Evolutionary conservation across 139 green algal species (phyloP).

Genomic region (Micromonas pusilla): DNA sequence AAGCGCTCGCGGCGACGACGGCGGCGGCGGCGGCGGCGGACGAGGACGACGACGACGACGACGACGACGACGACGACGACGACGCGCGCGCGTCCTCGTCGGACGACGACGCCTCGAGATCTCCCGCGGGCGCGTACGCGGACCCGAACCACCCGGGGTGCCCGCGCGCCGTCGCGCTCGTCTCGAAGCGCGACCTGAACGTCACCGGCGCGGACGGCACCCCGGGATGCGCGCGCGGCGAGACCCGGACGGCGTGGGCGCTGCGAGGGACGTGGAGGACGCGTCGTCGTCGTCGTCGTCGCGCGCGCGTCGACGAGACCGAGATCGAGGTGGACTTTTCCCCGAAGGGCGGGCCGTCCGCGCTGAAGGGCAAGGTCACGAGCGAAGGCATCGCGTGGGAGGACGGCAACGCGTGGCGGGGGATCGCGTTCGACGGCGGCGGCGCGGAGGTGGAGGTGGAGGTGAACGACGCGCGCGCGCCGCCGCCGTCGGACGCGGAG

Average conservation of each 20-base stretch:
- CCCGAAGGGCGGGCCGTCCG: background rate
- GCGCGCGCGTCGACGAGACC: no score
- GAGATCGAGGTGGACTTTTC: background rate
- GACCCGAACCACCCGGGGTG: background rate
- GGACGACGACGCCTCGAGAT: background rate
- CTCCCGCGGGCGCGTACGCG: background rate
- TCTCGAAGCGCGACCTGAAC: background rate
- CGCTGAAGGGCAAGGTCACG: background rate
- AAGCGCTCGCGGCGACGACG: no score
- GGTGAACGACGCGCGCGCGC: background rate
- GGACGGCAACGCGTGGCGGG: background rate
- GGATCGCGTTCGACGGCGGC: background rate
- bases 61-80: background rate
- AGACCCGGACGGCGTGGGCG: background rate
- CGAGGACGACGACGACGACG: background rate
- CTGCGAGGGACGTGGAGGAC: background rate
- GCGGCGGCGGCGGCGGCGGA: no score
- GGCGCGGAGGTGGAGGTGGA: no score
- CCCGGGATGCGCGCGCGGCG: background rate
- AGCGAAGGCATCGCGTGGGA: background rate
- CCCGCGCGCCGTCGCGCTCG: background rate
- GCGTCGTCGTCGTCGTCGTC: no score
- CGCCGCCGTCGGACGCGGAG: background rate
- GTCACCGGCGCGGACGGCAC: background rate
- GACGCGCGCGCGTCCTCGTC: background rate